Percentiles rank a stretch among this genome's conserved stretches.
phyloP scores from a whole-genome alignment of 805 yeast genomes.

The Saturnispora mendoncae region DNA sequence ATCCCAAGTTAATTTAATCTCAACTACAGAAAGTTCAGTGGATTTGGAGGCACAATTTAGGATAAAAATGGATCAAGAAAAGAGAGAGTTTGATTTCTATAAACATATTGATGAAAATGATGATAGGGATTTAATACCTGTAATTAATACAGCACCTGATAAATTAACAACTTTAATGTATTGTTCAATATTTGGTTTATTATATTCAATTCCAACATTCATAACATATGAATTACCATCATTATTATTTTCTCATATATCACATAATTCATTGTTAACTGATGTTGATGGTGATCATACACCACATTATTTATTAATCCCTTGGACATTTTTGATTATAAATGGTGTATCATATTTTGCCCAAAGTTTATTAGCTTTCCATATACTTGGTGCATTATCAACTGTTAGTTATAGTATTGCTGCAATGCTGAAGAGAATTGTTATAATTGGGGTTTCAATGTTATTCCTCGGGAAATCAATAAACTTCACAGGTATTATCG shows the following conservation, averaged over 20 bases:
- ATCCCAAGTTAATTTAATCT: constrained; percentile 6
- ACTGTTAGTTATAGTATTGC: constrained; percentile 85
- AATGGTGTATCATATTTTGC: constrained; percentile 72
- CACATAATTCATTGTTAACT: constrained; percentile 5
- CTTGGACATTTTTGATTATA: constrained; percentile 41
- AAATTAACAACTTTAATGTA: constrained; percentile 74
- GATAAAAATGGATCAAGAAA: neutral
- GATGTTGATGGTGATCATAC: constrained; percentile 15
- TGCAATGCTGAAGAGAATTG: constrained; percentile 80
- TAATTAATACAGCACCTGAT: constrained; percentile 43
- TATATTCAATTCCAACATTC: constrained; percentile 69
- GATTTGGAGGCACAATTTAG: constrained; percentile 11
- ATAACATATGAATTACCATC: constrained; percentile 48
- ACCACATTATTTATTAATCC: constrained; percentile 25
- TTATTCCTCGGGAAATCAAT: constrained; percentile 45
- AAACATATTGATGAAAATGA: constrained; percentile 5
- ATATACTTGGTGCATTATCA: constrained; percentile 69
- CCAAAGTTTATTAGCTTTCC: constrained; percentile 76
- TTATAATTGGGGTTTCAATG: constrained; percentile 72
- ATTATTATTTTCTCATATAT: constrained; percentile 12
- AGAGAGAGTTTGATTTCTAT: neutral
- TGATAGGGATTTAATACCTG: too few species aligned
- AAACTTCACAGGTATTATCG: constrained; percentile 39
- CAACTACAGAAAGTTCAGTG: constrained; percentile 3
- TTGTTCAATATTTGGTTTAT: constrained; percentile 65